A percentile compares a stretch with the other conserved stretches of the same genome.
phyloP scores from a whole-genome alignment of 2,329 filamentous ascomycete species.

The Cercospora beticola region DNA sequence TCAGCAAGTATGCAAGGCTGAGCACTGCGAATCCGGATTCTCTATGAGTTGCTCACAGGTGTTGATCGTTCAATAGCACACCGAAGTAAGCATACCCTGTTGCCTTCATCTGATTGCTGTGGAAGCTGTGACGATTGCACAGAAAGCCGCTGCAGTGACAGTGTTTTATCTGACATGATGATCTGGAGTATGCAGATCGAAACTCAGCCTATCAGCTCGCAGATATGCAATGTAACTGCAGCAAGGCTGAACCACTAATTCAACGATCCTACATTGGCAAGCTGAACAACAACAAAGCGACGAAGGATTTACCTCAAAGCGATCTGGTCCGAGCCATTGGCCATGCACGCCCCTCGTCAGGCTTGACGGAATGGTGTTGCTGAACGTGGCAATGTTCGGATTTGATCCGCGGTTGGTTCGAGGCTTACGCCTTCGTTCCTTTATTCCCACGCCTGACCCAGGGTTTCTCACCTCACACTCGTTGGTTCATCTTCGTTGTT shows the following conservation, averaged over 20 bases:
- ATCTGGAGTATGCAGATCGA: neutral
- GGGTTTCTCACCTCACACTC: neutral
- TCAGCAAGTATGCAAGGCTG: neutral
- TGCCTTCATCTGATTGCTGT: neutral
- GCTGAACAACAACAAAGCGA: neutral
- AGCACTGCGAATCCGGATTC: neutral
- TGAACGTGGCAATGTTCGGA: neutral
- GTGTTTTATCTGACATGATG: neutral
- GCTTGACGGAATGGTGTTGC: neutral
- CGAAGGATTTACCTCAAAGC: neutral
- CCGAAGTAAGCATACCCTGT: neutral
- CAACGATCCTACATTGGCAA: neutral
- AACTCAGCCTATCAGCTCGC: neutral
- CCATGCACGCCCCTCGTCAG: neutral
- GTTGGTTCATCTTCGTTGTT: neutral
- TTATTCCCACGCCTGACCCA: neutral
- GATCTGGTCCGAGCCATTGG: neutral
- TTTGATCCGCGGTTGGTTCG: neutral
- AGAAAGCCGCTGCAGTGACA: neutral
- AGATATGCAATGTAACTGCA: neutral
- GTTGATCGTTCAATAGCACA: neutral
- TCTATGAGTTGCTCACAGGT: neutral
- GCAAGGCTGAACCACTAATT: neutral
- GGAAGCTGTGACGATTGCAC: neutral
- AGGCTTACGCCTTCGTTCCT: neutral